Evolutionary conservation across 768 basidiomycete species (phyloP), one percentile per base, ranked within the genome.

Genomic region (Lactarius sanguifluus): DNA sequence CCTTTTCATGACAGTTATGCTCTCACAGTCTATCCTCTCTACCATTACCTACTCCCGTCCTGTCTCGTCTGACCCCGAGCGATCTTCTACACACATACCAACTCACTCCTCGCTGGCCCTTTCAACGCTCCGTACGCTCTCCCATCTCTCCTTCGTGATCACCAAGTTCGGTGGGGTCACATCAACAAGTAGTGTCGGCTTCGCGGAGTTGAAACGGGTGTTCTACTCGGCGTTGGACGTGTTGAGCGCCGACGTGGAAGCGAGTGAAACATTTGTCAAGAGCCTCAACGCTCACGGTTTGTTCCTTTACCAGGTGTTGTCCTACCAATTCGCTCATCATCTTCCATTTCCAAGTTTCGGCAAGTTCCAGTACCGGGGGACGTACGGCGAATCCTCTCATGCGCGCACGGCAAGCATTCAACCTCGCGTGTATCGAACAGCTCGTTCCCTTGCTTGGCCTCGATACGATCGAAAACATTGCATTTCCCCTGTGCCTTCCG

Each of bases 141-240:
- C 83, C 13, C 82, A 86, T 72, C 79, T 93, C 23, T 86, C 91
- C 2, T 92, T 92, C 71, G 83, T 94, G 57, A 85, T 94, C 9
- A 85, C 88, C 10, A 86, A 89, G 71, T 93, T 94, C 69, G 93
- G 93, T 2, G 90, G 91, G 9, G 81, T 90, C 30, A 82, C 85
- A 3, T 81, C 83, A 1, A 81, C 83, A 0, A 79, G 78, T 18
- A 76, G 77, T 23, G 81, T 81, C 25, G 85, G 87, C 3, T 90
- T 96, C 72, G 72, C 80, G 32, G 90, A 94, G 71, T 81, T 94
- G 50, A 88, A 89, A 70, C 85, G 85, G 71, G 84, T 83, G 1
- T 90, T 92, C 70, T 93, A 91, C 73, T 82, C 89, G 36, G 86
- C 91, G 1, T 77, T 95, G 28, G 93, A 96, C 69, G 79, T 95